Conservation (phyloP, 768 basidiomycete genomes). For the Leccinellum albellum region DNA sequence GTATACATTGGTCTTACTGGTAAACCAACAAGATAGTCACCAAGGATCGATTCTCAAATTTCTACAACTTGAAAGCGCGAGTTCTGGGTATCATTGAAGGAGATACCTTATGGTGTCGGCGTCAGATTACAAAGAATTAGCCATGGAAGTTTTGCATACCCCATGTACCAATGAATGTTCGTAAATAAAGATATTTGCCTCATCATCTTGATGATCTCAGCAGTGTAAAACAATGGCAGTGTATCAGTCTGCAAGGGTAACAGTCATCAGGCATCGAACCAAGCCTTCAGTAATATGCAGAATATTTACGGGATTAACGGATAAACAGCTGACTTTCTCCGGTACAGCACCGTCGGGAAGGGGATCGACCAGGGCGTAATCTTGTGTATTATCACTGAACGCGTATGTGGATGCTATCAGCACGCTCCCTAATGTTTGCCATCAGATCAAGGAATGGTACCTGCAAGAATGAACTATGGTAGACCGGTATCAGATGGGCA, state of each 20-base stretch:
- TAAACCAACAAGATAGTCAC: slow-evolving; percentile 62
- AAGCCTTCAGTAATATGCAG: background rate
- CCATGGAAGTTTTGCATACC: slow-evolving; percentile 29
- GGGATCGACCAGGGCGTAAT: slow-evolving; percentile 51
- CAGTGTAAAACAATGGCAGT: slow-evolving; percentile 52
- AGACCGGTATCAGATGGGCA: background rate
- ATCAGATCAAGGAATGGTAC: slow-evolving; percentile 79
- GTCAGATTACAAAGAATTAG: slow-evolving; percentile 7
- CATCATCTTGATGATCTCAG: slow-evolving; percentile 65
- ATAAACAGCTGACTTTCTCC: slow-evolving; percentile 41
- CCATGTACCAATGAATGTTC: slow-evolving; percentile 64
- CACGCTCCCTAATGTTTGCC: slow-evolving; percentile 60
- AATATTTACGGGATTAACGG: slow-evolving; percentile 37
- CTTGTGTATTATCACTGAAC: slow-evolving; percentile 83
- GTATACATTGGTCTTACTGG: slow-evolving; percentile 5
- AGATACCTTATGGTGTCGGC: slow-evolving; percentile 39
- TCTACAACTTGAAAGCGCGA: slow-evolving; percentile 54
- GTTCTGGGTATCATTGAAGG: slow-evolving; percentile 61
- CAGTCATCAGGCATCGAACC: background rate
- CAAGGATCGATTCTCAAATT: slow-evolving; percentile 58
- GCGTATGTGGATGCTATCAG: slow-evolving; percentile 60
- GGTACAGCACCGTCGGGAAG: slow-evolving; percentile 47
- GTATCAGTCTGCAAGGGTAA: background rate
- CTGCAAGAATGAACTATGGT: slow-evolving; percentile 43
- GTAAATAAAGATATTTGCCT: slow-evolving; percentile 54